Evolutionary conservation across 1,284 basidiomycete species (phyloP), one percentile per base, ranked within the genome.

Genomic region (Ustilago hordei): DNA sequence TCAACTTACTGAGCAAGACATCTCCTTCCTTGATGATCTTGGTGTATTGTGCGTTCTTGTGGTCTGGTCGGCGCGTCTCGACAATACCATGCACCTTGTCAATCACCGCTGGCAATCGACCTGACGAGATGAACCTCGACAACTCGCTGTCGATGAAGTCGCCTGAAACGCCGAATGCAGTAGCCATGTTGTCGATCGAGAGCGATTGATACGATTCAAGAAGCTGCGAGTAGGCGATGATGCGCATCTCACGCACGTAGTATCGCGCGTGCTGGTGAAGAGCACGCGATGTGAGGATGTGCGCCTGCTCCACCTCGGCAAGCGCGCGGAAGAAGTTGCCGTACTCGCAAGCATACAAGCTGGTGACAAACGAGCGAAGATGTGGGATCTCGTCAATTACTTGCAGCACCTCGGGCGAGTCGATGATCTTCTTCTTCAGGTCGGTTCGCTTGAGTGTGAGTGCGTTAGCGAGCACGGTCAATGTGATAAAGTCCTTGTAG

Each of bases 211-310:
- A 99, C 17, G 91, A 92, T 86, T 98, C 95, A 17, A 99, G 89
- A 3, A 98, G 89, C 85, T 98, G 96, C 39, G 90, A 89, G 88
- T 98, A 99, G 3, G 95, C 95, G 53, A 94, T 91, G 82, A 99
- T 95, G 50, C 96, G 92, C 93, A 98, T 95, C 87, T 98, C 97
- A 58, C 95, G 92, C 23, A 96, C 91, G 86, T 97, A 98, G 89
- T 90, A 98, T 4, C 93, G 91, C 1, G 94, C 90, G 84, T 99
- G 97, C 0, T 92, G 92, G 7, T 92, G 90, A 52, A 98, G 90
- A 53, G 95, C 88, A 32, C 94, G 92, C 17, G 93, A 96, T 11
- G 95, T 92, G 23, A 95, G 88, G 68, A 98, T 91, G 84, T 93
- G 91, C 0, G 90, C 90, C 87, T 95, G 92, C 87, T 98, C 95